Evolutionary conservation across 768 basidiomycete species (phyloP).

Genomic region (Boletus sensibilis): DNA sequence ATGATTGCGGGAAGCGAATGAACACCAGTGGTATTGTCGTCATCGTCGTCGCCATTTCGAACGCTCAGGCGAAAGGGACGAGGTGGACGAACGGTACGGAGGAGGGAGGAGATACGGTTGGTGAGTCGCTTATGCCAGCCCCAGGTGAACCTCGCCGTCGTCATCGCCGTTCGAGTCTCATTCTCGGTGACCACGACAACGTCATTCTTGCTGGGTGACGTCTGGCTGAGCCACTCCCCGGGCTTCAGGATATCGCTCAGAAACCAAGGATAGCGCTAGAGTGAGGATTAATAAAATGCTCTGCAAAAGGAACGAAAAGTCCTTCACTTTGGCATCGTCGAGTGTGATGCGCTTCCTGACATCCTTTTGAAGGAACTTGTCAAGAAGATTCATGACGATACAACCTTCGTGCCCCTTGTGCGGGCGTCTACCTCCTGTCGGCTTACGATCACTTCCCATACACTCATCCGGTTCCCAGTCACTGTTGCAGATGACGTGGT

Average conservation of each 20-base stretch:
- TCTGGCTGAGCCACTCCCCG: slow-evolving; percentile 66
- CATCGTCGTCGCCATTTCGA: slow-evolving; percentile 16
- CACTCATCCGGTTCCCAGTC: slow-evolving; percentile 65
- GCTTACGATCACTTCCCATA: slow-evolving; percentile 72
- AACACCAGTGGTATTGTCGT: slow-evolving; percentile 28
- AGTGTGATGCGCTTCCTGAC: slow-evolving; percentile 70
- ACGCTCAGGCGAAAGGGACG: slow-evolving; percentile 15
- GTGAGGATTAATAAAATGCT: background rate
- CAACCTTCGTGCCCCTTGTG: slow-evolving; percentile 49
- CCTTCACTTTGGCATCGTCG: slow-evolving; percentile 74
- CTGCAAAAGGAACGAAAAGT: background rate
- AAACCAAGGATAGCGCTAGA: slow-evolving; percentile 64
- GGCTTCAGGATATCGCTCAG: slow-evolving; percentile 64
- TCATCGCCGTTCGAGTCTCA: slow-evolving; percentile 76
- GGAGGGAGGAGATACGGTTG: slow-evolving; percentile 48
- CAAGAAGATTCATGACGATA: slow-evolving; percentile 68
- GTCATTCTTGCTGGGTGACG: slow-evolving; percentile 48
- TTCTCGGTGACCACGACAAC: slow-evolving; percentile 65
- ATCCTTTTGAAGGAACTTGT: slow-evolving; percentile 80
- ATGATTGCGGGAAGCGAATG: slow-evolving; percentile 32
- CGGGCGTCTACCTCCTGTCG: slow-evolving; percentile 62
- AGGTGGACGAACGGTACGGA: slow-evolving; percentile 41
- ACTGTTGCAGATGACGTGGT: slow-evolving; percentile 72
- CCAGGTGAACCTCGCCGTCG: slow-evolving; percentile 61
- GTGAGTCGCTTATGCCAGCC: slow-evolving; percentile 47